Conservation (phyloP, 148 eudicot genomes). For the Rhododendron henanense region DNA sequence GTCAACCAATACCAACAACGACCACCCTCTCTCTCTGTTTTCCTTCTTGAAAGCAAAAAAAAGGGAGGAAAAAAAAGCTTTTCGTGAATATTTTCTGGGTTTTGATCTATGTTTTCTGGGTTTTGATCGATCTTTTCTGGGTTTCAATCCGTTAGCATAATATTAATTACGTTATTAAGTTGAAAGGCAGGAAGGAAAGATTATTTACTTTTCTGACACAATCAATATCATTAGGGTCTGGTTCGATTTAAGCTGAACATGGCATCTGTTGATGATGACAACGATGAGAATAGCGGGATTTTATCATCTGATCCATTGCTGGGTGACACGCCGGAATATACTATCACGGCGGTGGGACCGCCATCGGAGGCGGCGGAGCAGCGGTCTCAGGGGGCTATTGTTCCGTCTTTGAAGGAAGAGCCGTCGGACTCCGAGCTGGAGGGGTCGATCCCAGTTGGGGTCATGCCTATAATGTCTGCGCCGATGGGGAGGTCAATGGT, state of each 20-base stretch:
- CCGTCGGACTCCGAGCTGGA: slow-evolving; percentile 30
- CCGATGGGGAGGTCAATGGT: not conserved
- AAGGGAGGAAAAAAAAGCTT: too few relatives aligned
- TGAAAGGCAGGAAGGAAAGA: not conserved
- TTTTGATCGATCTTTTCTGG: not conserved
- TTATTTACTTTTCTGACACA: not conserved
- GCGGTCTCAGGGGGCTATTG: not conserved
- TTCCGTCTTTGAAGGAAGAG: slow-evolving; percentile 43
- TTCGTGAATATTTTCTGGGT: not conserved
- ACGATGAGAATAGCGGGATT: slow-evolving; percentile 16
- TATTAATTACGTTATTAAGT: not conserved
- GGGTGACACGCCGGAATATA: slow-evolving; percentile 22
- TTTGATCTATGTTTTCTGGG: not conserved
- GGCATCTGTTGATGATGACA: slow-evolving; percentile 25
- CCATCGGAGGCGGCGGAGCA: slow-evolving; percentile 8
- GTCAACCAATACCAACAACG: not conserved
- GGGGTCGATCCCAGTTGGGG: slow-evolving; percentile 15
- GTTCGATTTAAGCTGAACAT: slow-evolving; percentile 16
- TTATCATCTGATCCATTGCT: slow-evolving; percentile 30
- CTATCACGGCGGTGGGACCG: slow-evolving; percentile 20
- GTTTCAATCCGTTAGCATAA: not conserved
- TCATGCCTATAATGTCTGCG: not conserved
- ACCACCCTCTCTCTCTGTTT: not conserved
- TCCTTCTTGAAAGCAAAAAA: not conserved
- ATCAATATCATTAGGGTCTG: not conserved